Conservation (phyloP, 1,284 basidiomycete species). For the Caloboletus firmus region DNA sequence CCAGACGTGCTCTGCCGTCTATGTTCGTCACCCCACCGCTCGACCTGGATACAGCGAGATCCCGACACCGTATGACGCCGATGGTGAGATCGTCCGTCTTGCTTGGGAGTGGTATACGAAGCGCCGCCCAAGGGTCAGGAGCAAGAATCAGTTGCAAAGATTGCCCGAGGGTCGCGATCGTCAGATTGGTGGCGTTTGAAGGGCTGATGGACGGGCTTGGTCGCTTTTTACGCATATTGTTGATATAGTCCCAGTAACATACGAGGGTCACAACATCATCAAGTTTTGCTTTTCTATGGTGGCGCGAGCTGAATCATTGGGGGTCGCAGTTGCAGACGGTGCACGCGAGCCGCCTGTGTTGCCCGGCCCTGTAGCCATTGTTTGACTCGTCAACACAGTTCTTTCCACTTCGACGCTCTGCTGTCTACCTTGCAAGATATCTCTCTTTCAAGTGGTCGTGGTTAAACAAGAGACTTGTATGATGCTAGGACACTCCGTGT, state of each 20-base stretch:
- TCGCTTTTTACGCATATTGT: background rate
- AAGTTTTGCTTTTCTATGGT: background rate
- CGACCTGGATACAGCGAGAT: slow-evolving; percentile 91
- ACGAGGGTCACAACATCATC: background rate
- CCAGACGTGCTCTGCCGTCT: slow-evolving; percentile 89
- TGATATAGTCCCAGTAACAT: background rate
- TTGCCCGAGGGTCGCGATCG: slow-evolving; percentile 63
- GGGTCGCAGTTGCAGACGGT: background rate
- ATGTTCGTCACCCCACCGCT: slow-evolving; percentile 94
- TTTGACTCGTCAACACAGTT: background rate
- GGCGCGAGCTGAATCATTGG: background rate
- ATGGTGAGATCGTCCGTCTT: slow-evolving; percentile 82
- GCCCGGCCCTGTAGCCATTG: background rate
- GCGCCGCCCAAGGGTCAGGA: slow-evolving; percentile 69
- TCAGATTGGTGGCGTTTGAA: slow-evolving; percentile 21
- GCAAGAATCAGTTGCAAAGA: slow-evolving; percentile 62
- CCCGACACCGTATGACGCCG: slow-evolving; percentile 90
- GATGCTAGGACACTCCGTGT: too few relatives aligned
- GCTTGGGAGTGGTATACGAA: slow-evolving; percentile 93
- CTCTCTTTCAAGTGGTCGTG: background rate
- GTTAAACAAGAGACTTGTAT: background rate
- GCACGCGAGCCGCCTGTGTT: background rate
- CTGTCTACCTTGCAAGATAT: background rate
- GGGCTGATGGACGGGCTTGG: background rate
- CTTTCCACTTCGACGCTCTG: too few relatives aligned